phyloP scores from a whole-genome alignment of 169 alveolate genomes.

The Plasmodium knowlesi region DNA sequence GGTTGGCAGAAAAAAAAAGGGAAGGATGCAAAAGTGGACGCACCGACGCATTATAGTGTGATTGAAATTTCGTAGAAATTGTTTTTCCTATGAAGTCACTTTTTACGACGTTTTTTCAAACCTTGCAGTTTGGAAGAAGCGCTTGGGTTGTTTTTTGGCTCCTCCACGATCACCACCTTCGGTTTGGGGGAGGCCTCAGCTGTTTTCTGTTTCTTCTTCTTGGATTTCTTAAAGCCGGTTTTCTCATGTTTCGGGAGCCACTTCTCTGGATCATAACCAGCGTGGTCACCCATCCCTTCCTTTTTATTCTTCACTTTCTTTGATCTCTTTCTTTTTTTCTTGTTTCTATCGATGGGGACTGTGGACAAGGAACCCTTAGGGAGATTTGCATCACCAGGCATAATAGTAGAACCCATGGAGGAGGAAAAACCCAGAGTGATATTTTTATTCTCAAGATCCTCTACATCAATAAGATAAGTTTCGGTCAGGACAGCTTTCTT shows the following conservation, averaged over 20 bases:
- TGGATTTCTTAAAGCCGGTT: constrained; percentile 3
- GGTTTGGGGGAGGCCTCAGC: background rate
- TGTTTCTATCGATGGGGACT: background rate
- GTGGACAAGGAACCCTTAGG: background rate
- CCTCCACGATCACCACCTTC: constrained; percentile 6
- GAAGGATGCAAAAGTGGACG: background rate
- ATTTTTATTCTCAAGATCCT: constrained; percentile 54
- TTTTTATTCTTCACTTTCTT: constrained; percentile 1
- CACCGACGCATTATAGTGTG: background rate
- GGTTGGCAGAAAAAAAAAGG: background rate
- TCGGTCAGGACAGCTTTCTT: constrained; percentile 45
- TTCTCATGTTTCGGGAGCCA: constrained; percentile 72
- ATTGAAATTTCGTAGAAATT: background rate
- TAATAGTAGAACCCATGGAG: background rate
- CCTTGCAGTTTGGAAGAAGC: constrained; percentile 41
- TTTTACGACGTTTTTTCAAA: constrained; percentile 49
- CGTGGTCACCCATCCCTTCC: background rate
- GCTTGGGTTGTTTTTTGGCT: background rate
- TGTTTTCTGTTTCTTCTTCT: constrained; percentile 29
- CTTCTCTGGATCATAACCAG: constrained; percentile 15
- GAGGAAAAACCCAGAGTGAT: background rate
- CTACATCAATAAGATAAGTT: constrained; percentile 68
- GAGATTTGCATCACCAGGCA: background rate
- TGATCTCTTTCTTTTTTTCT: constrained; percentile 20
- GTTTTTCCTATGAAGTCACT: background rate